Conservation (phyloP, 305 asterid species). For the Lippia alba region DNA sequence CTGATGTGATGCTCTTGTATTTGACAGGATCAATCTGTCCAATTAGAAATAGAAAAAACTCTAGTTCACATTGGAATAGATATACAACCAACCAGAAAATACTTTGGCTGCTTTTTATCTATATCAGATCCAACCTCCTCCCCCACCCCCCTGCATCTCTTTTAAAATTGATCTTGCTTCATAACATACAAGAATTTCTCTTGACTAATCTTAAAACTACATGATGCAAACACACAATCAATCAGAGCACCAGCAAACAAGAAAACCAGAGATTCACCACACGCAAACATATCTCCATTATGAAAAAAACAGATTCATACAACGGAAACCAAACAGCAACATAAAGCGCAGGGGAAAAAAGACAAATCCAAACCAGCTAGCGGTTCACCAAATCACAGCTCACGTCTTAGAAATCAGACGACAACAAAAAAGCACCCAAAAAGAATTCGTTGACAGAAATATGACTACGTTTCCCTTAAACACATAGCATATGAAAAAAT, state of each 20-base stretch:
- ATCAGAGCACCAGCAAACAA: background rate
- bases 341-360: background rate
- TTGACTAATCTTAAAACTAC: background rate
- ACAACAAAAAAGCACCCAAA: background rate
- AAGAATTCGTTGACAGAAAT: background rate
- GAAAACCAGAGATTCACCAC: background rate
- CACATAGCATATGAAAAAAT: background rate
- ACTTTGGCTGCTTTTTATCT: background rate
- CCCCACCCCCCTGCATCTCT: background rate
- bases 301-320: background rate
- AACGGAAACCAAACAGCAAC: conserved; percentile 1
- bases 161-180: background rate
- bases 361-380: background rate
- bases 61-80: conserved; percentile 20
- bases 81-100: background rate
- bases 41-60: conserved; percentile 17
- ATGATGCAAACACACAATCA: background rate
- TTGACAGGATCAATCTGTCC: conserved; percentile 75
- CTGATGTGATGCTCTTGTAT: conserved; percentile 87
- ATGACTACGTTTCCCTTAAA: conserved; percentile 6
- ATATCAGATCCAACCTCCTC: background rate
- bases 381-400: conserved; percentile 14
- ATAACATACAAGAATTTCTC: background rate
- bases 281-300: conserved; percentile 1
- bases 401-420: background rate